Evolutionary conservation across 2,329 filamentous ascomycete genomes (phyloP), one percentile per base, ranked within the genome.

Genomic region (Endocalyx cinctus): DNA sequence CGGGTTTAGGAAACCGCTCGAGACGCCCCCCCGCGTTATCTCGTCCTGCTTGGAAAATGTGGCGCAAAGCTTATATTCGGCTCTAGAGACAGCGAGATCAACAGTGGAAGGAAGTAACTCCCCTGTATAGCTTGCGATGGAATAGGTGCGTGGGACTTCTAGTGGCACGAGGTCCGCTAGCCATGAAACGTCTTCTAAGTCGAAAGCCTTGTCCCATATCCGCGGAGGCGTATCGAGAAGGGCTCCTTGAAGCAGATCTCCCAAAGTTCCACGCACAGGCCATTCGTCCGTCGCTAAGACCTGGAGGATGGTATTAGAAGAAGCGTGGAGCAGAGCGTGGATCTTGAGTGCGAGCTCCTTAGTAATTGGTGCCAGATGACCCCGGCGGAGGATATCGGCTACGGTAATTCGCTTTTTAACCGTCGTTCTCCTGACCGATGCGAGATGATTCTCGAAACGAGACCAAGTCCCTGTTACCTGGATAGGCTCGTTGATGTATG

Each of bases 1-100:
- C 0, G 70, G 71, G 33, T 75, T 76, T n/a, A 75, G 57, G 45
- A 74, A 74, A 5, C 69, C 68, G 35, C 70, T 74, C 12, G 66
- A 66, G 1, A 76, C 69, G 8, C 70, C 71, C 5, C 64, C 58
- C 3, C 68, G 60, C 2, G 46, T 43, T 12, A 61, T 34, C 0
- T 55, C 43, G 1, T 53, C 41, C 2, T 50, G 44, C 3, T 57
- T 56, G 0, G 62, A 50, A 34, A 69, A 66, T 1, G 60, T 63
- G 0, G 63, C 53, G 29, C 62, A 68, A 0, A 74, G 51, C 13
- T 69, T 62, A 46, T 70, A 72, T 29, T 73, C 69, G 1, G 70
- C 66, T 2, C 71, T 61, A 2, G 70, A 72, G 18, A 74, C 59
- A 0, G 67, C 71, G 10, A 76, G 52, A 35, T 74, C 70, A 5